These are phyloP conservation scores for Fraxinus albicans DNA, from an alignment of 305 asterid species.

Conservation along the genomic window DNA sequence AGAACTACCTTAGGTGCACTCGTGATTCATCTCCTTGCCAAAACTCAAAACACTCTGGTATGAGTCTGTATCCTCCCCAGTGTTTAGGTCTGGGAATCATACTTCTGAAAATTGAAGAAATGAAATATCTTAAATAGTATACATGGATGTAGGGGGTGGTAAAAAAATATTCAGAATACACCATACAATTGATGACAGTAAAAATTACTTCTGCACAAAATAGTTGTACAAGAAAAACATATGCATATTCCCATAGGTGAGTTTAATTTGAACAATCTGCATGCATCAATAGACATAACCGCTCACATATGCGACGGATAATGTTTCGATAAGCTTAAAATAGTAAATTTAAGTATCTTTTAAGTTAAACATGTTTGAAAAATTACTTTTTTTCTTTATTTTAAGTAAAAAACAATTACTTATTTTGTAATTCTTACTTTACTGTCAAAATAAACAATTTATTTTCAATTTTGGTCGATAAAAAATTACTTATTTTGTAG, in stretches of 20 bases:
- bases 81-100: conserved; percentile 44
- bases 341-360: not conserved
- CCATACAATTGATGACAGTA: not conserved
- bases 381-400: not conserved
- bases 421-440: not conserved
- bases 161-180: not conserved
- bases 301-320: not conserved
- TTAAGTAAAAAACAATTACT: not conserved
- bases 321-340: not conserved
- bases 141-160: not conserved
- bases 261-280: not conserved
- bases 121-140: not conserved
- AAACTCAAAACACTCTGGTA: conserved; percentile 45
- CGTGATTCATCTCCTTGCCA: conserved; percentile 55
- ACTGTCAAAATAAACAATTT: not conserved
- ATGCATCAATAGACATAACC: not conserved
- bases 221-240: not conserved
- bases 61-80: conserved; percentile 56
- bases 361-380: not conserved
- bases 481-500: not conserved
- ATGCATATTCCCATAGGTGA: not conserved
- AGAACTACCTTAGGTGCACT: conserved; percentile 37
- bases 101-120: conserved; percentile 24
- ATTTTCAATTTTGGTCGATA: not conserved
- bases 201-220: not conserved